Percentiles rank a stretch among this genome's conserved stretches.
Evolutionary conservation across 192 early-diverging fungal species (phyloP).

Genomic region (Gamsiella multidivaricata): DNA sequence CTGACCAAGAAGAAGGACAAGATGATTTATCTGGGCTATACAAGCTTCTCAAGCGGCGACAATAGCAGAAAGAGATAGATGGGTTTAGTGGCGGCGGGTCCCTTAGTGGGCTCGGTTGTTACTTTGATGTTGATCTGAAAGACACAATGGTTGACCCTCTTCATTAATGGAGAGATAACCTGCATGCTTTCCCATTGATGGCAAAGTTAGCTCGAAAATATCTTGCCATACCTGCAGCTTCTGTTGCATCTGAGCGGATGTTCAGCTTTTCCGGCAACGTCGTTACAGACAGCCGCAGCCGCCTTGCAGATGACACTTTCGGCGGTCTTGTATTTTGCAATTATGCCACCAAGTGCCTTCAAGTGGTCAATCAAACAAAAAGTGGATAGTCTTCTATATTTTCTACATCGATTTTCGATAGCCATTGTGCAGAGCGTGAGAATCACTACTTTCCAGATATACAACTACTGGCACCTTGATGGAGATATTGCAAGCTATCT

Average conservation of each 20-base stretch:
- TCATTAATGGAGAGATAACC: conserved; percentile 23
- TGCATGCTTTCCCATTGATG: not conserved
- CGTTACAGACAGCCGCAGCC: conserved; percentile 15
- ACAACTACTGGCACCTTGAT: no score
- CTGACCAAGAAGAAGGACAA: no score
- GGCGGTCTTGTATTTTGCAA: conserved; percentile 19
- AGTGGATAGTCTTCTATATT: no score
- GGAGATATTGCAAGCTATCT: no score
- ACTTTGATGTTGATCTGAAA: not conserved
- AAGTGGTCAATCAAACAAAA: no score
- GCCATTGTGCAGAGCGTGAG: no score
- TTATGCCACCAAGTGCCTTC: conserved; percentile 14
- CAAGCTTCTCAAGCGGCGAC: no score
- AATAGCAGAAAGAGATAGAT: no score
- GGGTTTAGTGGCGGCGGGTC: no score
- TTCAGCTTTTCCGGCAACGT: conserved; percentile 13
- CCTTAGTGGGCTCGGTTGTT: not conserved
- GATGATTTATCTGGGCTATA: no score
- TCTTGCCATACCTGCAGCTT: conserved; percentile 15
- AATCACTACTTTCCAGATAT: no score
- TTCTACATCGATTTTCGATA: no score
- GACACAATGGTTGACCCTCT: not conserved
- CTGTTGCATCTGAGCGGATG: conserved; percentile 22
- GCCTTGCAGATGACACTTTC: conserved; percentile 9
- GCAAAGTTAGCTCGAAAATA: conserved; percentile 27